A percentile compares a stretch with the other conserved stretches of the same genome.
phyloP scores from a whole-genome alignment of 2,329 filamentous ascomycete genomes.

The Aspergillus phoenicis region DNA sequence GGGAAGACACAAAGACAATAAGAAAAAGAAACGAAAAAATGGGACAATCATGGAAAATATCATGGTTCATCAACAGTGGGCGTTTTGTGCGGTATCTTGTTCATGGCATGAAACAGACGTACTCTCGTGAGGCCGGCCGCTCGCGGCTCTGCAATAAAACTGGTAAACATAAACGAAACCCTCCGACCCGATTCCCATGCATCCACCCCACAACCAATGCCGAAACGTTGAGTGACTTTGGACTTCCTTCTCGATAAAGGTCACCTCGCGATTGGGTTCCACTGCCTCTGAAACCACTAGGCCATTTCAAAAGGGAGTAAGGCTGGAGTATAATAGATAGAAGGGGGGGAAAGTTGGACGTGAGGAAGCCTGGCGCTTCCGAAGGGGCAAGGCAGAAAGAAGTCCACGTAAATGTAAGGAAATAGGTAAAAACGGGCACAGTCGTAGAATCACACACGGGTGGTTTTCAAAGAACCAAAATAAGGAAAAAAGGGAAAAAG shows the following conservation, averaged over 20 bases:
- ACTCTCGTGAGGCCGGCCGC: constrained; percentile 28
- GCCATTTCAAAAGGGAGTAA: constrained; percentile 16
- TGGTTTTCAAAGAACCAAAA: constrained; percentile 26
- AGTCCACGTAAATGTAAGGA: constrained; percentile 5
- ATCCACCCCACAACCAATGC: constrained; percentile 20
- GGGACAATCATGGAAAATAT: constrained; percentile 20
- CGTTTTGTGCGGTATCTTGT: constrained; percentile 43
- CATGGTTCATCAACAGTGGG: constrained; percentile 38
- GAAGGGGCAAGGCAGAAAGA: constrained; percentile 16
- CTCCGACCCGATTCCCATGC: constrained; percentile 18
- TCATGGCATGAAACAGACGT: constrained; percentile 37
- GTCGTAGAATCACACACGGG: constrained; percentile 24
- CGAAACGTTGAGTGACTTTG: constrained; percentile 6
- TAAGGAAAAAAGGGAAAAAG: constrained; percentile 19
- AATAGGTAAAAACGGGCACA: constrained; percentile 17
- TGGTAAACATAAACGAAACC: constrained; percentile 16
- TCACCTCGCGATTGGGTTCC: constrained; percentile 12
- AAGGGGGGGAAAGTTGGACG: constrained; percentile 8
- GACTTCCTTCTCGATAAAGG: neutral
- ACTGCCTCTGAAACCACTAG: constrained; percentile 17
- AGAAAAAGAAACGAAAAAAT: constrained; percentile 4
- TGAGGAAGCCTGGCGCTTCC: constrained; percentile 23
- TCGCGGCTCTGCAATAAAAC: constrained; percentile 23
- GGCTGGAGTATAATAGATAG: constrained; percentile 21
- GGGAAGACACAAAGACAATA: constrained; percentile 10